A percentile compares a stretch with the other conserved stretches of the same genome.
Evolutionary conservation across 2,329 filamentous ascomycete species (phyloP).

Genomic region (Talaromyces amestolkiae): DNA sequence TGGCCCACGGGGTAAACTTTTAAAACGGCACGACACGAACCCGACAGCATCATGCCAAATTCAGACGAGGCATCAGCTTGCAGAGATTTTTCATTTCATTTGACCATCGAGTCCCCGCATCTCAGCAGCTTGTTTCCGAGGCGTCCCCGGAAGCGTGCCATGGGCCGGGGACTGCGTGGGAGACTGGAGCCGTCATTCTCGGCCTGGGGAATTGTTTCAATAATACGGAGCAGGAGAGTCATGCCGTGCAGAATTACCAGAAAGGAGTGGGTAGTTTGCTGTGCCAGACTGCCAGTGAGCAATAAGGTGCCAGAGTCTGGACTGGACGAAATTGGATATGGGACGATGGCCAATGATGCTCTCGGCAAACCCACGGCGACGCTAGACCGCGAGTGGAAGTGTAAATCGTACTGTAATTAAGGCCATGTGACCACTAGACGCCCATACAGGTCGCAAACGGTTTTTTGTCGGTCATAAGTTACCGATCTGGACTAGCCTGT

Average conservation of each 20-base stretch:
- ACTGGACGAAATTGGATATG: neutral
- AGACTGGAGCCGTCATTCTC: slow-evolving; percentile 9
- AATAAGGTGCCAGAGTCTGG: neutral
- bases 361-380: slow-evolving; percentile 2
- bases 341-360: slow-evolving; percentile 8
- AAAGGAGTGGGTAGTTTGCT: neutral
- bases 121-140: neutral
- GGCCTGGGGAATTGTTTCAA: slow-evolving; percentile 11
- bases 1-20: neutral
- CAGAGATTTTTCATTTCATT: slow-evolving; percentile 7
- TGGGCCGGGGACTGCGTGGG: slow-evolving; percentile 9
- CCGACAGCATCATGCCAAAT: slow-evolving; percentile 1
- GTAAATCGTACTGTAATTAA: neutral
- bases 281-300: neutral
- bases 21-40: neutral
- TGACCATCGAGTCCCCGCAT: slow-evolving; percentile 11
- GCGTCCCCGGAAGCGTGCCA: slow-evolving; percentile 16
- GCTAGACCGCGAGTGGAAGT: slow-evolving; percentile 1
- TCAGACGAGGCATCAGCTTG: neutral
- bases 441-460: neutral
- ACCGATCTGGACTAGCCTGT: neutral
- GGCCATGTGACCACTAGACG: neutral
- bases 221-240: neutral
- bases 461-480: neutral
- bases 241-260: neutral